Base-by-base conservation (phyloP, 768 basidiomycete genomes). In the Mycena olivaceomarginata region DNA sequence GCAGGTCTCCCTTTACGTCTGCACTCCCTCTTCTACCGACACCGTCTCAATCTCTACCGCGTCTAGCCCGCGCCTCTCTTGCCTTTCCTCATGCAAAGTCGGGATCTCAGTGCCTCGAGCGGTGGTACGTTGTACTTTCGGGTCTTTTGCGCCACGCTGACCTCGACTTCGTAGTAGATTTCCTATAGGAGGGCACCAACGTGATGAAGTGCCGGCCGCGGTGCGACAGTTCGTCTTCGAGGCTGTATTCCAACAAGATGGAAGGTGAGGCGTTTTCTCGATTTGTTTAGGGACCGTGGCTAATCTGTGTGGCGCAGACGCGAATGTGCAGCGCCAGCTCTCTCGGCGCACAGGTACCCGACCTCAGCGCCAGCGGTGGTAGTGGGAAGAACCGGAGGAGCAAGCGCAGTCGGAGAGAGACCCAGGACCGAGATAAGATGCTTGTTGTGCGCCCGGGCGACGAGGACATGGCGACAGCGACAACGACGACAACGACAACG, bases 391-490 rank as follows among this genome's bases (percentile, higher is more conserved):
- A 72, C 63, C 16, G 48, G 53, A 75, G 40, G 69, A 71, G 74
- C 62, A 64, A 59, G 56, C 65, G 22, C 63, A 67, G 70, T 25
- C 39, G 57, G 48, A 67, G 48, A 25, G 25, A 68, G 65, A 43
- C 18, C 25, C 5, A 71, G 0, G 67, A 67, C 5, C 43, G 71
- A 56, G 75, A 76, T 57, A 76, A 69, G 68, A 70, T 79, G 31
- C 70, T 79, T 15, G 74, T 79, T 6, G 78, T 76, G 6, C 68
- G 71, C 31, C 43, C 74, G 65, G 78, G 76, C 46, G 75, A 73
- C 45, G 74, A 79, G 53, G 75, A 79, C 56, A 63, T 51, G 53
- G 22, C n/a, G 31, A 31, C 31, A 31, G 31, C 31, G 31, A 31
- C 31, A 31, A 31, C 31, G 2, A 31, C 31, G 25, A 25, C 25